phyloP scores from a whole-genome alignment of 345 rosid species.

The Fremontodendron californicum region DNA sequence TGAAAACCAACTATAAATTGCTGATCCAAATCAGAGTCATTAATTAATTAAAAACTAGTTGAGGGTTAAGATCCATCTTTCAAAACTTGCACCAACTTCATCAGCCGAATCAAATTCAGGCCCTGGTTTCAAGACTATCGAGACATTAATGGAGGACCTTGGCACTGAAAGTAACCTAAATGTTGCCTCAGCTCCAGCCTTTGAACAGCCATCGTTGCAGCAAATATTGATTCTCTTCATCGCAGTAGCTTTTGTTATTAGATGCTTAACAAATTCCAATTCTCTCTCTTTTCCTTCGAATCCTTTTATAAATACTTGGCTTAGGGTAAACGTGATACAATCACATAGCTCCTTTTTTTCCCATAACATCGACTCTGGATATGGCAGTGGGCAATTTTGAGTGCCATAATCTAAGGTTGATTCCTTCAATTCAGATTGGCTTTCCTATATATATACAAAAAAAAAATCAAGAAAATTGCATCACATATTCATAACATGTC shows the following conservation, averaged over 20 bases:
- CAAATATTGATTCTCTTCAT: not conserved
- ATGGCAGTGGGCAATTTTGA: not conserved
- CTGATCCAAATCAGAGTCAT: too few species aligned
- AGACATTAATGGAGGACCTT: conserved; percentile 1
- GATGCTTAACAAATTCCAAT: not conserved
- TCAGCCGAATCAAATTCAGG: not conserved
- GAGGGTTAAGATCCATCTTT: not conserved
- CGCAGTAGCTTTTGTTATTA: not conserved
- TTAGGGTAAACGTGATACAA: not conserved
- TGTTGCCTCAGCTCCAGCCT: not conserved
- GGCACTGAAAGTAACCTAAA: not conserved
- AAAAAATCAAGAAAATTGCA: too few species aligned
- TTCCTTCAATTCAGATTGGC: too few species aligned
- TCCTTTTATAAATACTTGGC: not conserved
- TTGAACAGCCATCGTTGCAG: not conserved
- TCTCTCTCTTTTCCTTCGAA: not conserved
- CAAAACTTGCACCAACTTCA: not conserved
- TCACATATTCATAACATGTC: too few species aligned
- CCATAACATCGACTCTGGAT: not conserved
- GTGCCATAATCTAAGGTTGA: not conserved
- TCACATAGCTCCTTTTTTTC: not conserved
- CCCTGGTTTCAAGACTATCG: not conserved
- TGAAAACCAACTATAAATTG: too few species aligned
- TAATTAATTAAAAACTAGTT: too few species aligned
- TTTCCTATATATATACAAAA: too few species aligned